Conservation (phyloP, 495 filamentous ascomycete genomes). For the Letharia columbiana region DNA sequence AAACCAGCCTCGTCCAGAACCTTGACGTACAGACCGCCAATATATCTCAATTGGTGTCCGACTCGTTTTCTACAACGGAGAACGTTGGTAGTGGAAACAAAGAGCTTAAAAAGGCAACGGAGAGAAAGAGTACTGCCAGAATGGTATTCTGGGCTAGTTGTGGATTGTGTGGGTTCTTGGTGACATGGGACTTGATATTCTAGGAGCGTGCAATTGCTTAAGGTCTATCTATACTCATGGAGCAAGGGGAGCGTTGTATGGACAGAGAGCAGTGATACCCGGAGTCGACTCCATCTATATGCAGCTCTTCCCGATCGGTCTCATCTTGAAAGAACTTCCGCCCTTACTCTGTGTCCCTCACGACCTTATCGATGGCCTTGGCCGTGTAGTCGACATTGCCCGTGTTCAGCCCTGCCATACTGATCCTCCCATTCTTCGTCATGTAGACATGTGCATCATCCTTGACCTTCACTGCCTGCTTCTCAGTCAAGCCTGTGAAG, state of each 20-base stretch:
- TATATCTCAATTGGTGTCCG: constrained; percentile 80
- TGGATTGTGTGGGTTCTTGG: constrained; percentile 67
- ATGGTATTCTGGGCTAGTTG: constrained; percentile 84
- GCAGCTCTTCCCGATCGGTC: neutral
- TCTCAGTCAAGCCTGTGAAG: constrained; percentile 83
- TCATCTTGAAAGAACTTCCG: neutral
- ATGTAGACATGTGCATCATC: constrained; percentile 88
- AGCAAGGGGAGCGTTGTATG: neutral
- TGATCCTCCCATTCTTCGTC: constrained; percentile 97
- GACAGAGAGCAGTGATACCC: constrained; percentile 10
- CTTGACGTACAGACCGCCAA: constrained; percentile 75
- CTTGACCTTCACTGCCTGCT: constrained; percentile 73
- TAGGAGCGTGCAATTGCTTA: constrained; percentile 29
- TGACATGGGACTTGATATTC: constrained; percentile 92
- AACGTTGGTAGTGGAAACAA: constrained; percentile 86
- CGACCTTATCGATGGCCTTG: constrained; percentile 75
- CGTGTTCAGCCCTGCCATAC: constrained; percentile 91
- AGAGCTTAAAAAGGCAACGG: constrained; percentile 76
- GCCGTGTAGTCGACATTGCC: constrained; percentile 89
- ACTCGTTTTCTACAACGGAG: constrained; percentile 69
- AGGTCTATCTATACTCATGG: neutral
- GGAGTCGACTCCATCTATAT: constrained; percentile 15
- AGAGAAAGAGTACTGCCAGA: constrained; percentile 73
- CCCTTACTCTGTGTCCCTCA: constrained; percentile 48
- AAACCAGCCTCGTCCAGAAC: constrained; percentile 77